Conservation (phyloP, 202 grass and related monocot species). For the Eragrostis tef region DNA sequence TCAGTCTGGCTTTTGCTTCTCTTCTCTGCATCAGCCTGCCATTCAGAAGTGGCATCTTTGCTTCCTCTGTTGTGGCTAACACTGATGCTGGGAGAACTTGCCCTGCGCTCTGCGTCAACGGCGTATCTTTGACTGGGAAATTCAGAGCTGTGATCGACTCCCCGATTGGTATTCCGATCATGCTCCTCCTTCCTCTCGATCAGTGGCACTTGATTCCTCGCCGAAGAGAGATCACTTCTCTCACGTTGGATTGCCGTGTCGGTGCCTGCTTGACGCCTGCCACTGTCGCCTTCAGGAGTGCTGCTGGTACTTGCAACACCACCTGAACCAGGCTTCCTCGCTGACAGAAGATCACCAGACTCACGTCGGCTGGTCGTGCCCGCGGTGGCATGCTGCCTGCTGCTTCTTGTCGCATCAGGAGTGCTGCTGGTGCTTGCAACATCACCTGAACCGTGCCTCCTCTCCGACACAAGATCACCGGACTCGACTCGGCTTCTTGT, state of each 20-base stretch:
- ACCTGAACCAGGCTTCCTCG: background rate
- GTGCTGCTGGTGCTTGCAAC: slow-evolving; percentile 22
- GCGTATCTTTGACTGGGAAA: background rate
- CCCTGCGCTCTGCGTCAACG: background rate
- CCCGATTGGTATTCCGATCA: slow-evolving; percentile 6
- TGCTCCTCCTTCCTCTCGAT: background rate
- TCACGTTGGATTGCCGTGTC: background rate
- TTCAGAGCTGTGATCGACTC: background rate
- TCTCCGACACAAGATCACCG: background rate
- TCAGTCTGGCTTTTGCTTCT: slow-evolving; percentile 6
- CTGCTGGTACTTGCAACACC: slow-evolving; percentile 29
- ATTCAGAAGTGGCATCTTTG: background rate
- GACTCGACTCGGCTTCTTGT: background rate
- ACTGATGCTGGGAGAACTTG: background rate
- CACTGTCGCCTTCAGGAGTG: slow-evolving; percentile 3
- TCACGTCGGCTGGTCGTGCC: background rate
- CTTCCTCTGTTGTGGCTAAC: background rate
- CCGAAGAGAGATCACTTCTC: background rate
- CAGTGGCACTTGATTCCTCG: background rate
- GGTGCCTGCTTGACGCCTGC: background rate
- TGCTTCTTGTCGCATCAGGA: slow-evolving; percentile 7
- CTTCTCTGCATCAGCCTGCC: background rate
- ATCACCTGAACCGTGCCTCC: background rate
- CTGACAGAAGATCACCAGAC: slow-evolving; percentile 5
- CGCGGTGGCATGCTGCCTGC: background rate